Evolutionary conservation across 1,284 basidiomycete species (phyloP).

Genomic region (Pisolithus thermaeus): DNA sequence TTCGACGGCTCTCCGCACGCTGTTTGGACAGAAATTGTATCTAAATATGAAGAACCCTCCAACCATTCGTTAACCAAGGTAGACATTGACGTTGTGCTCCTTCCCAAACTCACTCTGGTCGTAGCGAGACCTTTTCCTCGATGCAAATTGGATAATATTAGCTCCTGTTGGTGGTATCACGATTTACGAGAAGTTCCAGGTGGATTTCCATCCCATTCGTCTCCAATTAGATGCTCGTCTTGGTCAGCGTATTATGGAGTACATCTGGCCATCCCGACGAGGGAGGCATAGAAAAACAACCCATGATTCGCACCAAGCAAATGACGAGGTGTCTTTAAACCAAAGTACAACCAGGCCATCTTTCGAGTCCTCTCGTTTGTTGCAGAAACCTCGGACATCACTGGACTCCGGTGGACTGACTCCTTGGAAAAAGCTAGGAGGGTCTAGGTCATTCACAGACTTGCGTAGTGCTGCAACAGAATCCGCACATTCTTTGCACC

Average conservation of each 20-base stretch:
- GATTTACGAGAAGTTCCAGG: constrained; percentile 81
- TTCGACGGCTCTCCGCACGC: constrained; percentile 86
- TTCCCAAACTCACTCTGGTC: constrained; percentile 9
- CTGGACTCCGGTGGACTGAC: constrained; percentile 23
- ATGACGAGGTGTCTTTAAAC: constrained; percentile 15
- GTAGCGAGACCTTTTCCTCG: constrained; percentile 61
- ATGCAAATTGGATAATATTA: constrained; percentile 75
- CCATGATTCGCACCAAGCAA: constrained; percentile 12
- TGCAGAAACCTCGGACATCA: constrained; percentile 28
- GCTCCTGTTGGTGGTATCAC: constrained; percentile 92
- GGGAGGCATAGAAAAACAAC: constrained; percentile 30
- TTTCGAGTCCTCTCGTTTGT: constrained; percentile 39
- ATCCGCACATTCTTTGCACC: constrained; percentile 20
- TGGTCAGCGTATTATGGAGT: constrained; percentile 83
- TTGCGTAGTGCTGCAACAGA: constrained; percentile 45
- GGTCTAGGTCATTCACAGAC: constrained; percentile 69
- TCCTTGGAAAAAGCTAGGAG: constrained; percentile 45
- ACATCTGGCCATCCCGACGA: constrained; percentile 73
- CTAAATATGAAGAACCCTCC: constrained; percentile 64
- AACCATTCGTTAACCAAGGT: constrained; percentile 68
- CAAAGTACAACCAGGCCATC: constrained; percentile 28
- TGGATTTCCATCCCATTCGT: constrained; percentile 83
- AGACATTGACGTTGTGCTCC: constrained; percentile 12
- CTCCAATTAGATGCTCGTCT: constrained; percentile 83
- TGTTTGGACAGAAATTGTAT: constrained; percentile 84